A percentile compares a stretch with the other conserved stretches of the same genome.
Conservation (phyloP, 164 flowering plant species). For the Paratinospora sagittata region DNA sequence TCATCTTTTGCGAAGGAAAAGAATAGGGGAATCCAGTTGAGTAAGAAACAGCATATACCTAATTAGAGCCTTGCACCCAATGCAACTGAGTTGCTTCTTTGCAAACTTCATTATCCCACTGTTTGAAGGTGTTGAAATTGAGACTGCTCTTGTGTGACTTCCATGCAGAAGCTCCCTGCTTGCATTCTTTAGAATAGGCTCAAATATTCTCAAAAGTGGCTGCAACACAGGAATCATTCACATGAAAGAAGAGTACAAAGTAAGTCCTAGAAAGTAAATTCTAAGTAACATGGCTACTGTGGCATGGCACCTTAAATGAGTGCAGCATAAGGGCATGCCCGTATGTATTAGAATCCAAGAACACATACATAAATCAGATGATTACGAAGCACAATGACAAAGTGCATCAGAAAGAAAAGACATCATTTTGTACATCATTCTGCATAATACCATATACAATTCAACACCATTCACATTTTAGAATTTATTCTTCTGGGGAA, state of each 20-base stretch:
- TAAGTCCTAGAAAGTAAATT: background rate
- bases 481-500: background rate
- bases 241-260: background rate
- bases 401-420: background rate
- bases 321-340: background rate
- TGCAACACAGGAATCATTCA: constrained; percentile 23
- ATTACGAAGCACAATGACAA: background rate
- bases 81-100: constrained; percentile 79
- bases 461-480: background rate
- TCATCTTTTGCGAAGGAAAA: background rate
- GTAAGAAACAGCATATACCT: constrained; percentile 36
- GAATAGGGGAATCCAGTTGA: background rate
- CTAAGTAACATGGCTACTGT: background rate
- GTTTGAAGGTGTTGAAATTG: constrained; percentile 88
- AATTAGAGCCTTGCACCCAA: constrained; percentile 86
- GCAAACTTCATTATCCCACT: constrained; percentile 96
- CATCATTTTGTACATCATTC: background rate
- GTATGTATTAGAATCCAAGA: background rate
- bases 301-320: background rate
- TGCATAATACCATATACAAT: background rate
- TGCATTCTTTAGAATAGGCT: constrained; percentile 94
- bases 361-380: background rate
- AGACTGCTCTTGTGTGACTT: constrained; percentile 87
- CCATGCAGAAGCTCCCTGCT: constrained; percentile 90
- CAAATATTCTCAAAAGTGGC: constrained; percentile 93